A percentile compares a stretch with the other conserved stretches of the same genome.
Conservation (phyloP, 371 early-diverging fungal genomes). For the Lichtheimia ornata region DNA sequence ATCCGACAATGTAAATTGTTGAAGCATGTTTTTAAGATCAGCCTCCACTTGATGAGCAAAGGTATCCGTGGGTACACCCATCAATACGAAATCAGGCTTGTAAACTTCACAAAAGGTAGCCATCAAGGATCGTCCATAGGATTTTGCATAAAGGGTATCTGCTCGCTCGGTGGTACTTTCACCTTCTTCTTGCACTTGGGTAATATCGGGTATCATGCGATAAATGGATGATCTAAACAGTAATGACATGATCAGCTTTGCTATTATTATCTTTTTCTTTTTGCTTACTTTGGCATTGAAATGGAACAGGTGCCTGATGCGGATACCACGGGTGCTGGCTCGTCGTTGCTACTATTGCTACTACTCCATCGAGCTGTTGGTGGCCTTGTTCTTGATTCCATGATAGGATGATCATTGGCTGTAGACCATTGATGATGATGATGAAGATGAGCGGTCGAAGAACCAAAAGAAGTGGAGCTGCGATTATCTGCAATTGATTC, state of each 20-base stretch:
- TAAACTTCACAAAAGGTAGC: conserved; percentile 58
- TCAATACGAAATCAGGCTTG: conserved; percentile 63
- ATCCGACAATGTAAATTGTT: conserved; percentile 41
- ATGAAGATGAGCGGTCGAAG: neutral
- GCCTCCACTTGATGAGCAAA: conserved; percentile 52
- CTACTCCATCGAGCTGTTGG: neutral
- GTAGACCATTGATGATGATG: too few species aligned
- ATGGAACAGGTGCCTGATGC: conserved; percentile 30
- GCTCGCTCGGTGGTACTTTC: conserved; percentile 30
- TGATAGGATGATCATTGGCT: conserved; percentile 2
- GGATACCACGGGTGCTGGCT: conserved; percentile 1
- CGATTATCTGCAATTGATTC: conserved; percentile 16
- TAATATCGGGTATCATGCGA: conserved; percentile 52
- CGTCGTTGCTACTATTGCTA: neutral
- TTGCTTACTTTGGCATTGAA: conserved; percentile 45
- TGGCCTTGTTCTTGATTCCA: neutral
- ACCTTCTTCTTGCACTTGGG: conserved; percentile 27
- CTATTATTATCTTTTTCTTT: neutral
- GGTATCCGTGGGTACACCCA: conserved; percentile 59
- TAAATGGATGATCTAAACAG: conserved; percentile 38
- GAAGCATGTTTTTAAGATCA: conserved; percentile 55
- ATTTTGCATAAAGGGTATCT: conserved; percentile 59
- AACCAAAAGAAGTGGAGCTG: conserved; percentile 12
- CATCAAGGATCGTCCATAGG: conserved; percentile 69
- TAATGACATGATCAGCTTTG: neutral